These are phyloP conservation scores for Calonectria hongkongensis DNA, from an alignment of 2,329 filamentous ascomycete species.

Conservation along the genomic window DNA sequence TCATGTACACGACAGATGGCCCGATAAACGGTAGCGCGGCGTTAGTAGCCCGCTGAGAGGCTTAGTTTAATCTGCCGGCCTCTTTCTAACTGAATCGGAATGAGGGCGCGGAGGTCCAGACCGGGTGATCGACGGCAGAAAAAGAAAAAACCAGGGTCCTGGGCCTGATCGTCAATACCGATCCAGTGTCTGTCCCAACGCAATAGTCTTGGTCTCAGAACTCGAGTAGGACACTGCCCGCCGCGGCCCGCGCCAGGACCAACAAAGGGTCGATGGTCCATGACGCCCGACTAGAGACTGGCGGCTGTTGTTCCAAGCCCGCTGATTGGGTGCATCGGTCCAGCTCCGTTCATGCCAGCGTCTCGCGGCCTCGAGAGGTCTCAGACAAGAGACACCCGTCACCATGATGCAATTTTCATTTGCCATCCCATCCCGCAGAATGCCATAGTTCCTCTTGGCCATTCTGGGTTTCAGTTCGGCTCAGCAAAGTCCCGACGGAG, in stretches of 20 bases:
- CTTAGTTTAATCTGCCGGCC: conserved; percentile 37
- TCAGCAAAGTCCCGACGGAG: conserved; percentile 29
- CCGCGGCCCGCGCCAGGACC: conserved; percentile 30
- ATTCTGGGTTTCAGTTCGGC: conserved; percentile 19
- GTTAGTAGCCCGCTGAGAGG: conserved; percentile 33
- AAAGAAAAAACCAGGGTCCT: conserved; percentile 47
- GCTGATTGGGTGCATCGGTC: conserved; percentile 12
- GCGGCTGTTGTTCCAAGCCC: not conserved
- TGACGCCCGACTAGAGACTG: conserved; percentile 13
- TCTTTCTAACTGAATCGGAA: conserved; percentile 41
- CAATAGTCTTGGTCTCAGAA: conserved; percentile 17
- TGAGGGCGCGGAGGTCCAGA: conserved; percentile 38
- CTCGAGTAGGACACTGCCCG: conserved; percentile 27
- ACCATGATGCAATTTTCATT: conserved; percentile 43
- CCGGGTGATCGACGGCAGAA: conserved; percentile 47
- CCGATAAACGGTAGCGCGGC: conserved; percentile 27
- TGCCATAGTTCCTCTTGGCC: conserved; percentile 37
- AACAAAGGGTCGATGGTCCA: conserved; percentile 24
- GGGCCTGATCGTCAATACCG: conserved; percentile 42
- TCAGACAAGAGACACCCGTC: conserved; percentile 35
- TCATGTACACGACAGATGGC: conserved; percentile 17
- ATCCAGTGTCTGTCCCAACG: conserved; percentile 29
- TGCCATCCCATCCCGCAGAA: conserved; percentile 37
- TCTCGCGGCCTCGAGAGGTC: conserved; percentile 4
- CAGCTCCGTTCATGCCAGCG: conserved; percentile 3